Base-by-base conservation (phyloP, 495 filamentous ascomycete genomes). In the Aspergillus bertholletiae region DNA sequence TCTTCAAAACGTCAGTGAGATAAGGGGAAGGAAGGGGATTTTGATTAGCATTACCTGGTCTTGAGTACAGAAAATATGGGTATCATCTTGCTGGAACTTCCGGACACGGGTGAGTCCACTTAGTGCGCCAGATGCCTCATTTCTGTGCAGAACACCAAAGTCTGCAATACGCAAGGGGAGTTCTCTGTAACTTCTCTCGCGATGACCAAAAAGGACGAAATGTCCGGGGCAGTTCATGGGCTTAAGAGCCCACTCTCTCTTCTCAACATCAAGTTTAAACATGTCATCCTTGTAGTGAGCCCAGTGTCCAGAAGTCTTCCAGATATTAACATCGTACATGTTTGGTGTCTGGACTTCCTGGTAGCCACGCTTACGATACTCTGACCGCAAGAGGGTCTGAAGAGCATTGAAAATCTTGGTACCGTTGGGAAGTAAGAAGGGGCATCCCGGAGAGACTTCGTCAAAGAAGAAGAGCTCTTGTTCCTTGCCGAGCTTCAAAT, bases 181-280 rank as follows among this genome's bases (percentile, higher is more conserved):
- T 64, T 98, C 92, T 54, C 87, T 79, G 74, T 98, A 94, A 66
- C 84, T 92, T 59, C 86, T 80, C 58, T 88, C 91, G 49, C 88
- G 79, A 66, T 89, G 86, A 15, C 74, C 80, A 66, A 94, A 95
- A 53, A 95, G 79, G 23, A 89, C 69, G 60, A 85, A 88, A 70
- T 94, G 89, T 7, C 88, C 90, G 3, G 95, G 94, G 73, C 94
- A 98, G 72, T 97, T 97, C 94, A 98, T 98, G 30, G 95, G 94
- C 76, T 98, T 98, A 37, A 98, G 79, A 46, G 72, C 78, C 73
- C 71, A 80, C 39, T 88, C 82, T 52, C 90, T 85, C 79, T 97
- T 96, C 64, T 97, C 91, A 30, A 92, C 82, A 30, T 95, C 85
- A 53, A 97, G 81, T 34, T 86, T 83, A 75, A 97, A 97, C 94